Evolutionary conservation across 23 red algal species (phyloP), one percentile per base, ranked within the genome.

Genomic region (Gracilaria vermiculophylla): DNA sequence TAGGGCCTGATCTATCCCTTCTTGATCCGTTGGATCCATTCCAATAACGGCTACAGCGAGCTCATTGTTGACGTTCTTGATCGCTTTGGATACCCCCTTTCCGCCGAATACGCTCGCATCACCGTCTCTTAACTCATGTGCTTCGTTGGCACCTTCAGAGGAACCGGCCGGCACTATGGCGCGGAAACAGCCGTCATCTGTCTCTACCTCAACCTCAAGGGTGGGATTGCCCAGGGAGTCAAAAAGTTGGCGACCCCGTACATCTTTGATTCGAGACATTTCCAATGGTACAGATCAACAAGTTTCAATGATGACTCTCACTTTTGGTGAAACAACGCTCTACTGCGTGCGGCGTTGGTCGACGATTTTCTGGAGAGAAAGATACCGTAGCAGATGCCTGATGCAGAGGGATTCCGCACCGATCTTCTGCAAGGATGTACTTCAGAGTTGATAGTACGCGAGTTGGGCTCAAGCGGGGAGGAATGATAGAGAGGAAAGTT

Each of bases 121-220:
- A 19, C 92, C 92, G 54, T 99, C 97, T 37, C 97, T 72, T 62
- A 99, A 58, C 83, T 99, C 97, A 36, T 82, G 77, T 35, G 97
- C 92, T 86, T 95, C 92, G 81, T 95, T 86, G 28, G 70, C 32
- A 41, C 89, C 92, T 21, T 90, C 81, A 13, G 93, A 95, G 16
- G 93, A 93, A 33, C 97, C 97, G 13, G 97, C 93, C 12, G 97
- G 97, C 41, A 95, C 97, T 21, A 87, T 92, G 20, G 97, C 97
- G 15, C 83, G 89, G 72, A 95, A 95, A 16, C 87, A 54, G 27
- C 97, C 97, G 17, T 86, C 80, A 37, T 93, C 89, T 14, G 97
- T 99, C 43, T 90, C 94, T 19, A 99, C 97, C 41, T 99, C 92
- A n/a, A 95, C 97, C 78, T 98, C 92, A n/a, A 98, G 54, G 35